phyloP scores from a whole-genome alignment of 1,284 basidiomycete genomes.

The Microbotryum scabiosae region DNA sequence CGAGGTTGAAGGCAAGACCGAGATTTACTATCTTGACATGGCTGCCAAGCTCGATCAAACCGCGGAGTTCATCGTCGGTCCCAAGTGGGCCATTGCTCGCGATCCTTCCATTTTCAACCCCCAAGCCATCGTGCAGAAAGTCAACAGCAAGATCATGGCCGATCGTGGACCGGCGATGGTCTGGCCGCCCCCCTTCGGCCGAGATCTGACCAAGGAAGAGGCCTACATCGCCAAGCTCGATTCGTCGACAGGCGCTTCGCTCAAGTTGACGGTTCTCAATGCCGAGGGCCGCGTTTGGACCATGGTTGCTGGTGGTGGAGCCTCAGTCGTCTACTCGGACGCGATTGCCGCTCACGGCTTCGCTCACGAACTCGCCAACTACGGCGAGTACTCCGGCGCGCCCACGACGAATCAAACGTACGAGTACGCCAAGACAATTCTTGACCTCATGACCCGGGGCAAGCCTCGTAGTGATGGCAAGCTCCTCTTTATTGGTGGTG shows the following conservation, averaged over 20 bases:
- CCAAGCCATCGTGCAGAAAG: conserved; percentile 40
- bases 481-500: conserved; percentile 98
- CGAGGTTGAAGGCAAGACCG: conserved; percentile 76
- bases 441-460: conserved; percentile 93
- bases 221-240: conserved; percentile 99
- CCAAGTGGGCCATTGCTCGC: conserved; percentile 97
- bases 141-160: conserved; percentile 55
- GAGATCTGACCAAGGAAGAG: conserved; percentile 96
- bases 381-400: conserved; percentile 98
- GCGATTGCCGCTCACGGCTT: conserved; percentile 95
- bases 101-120: conserved; percentile 68
- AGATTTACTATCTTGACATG: conserved; percentile 97
- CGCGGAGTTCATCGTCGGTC: conserved; percentile 94
- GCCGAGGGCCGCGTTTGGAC: conserved; percentile 94
- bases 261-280: conserved; percentile 96
- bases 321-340: conserved; percentile 74
- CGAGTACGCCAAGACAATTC: conserved; percentile 98
- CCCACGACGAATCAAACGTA: conserved; percentile 98
- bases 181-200: conserved; percentile 58
- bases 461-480: conserved; percentile 77
- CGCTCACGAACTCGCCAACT: conserved; percentile 96
- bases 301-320: conserved; percentile 87
- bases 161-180: conserved; percentile 96
- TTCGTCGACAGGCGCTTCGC: conserved; percentile 89
- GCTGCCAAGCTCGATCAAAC: conserved; percentile 99